Evolutionary conservation across 805 yeast species (phyloP).

Genomic region (Ogataea polymorpha): DNA sequence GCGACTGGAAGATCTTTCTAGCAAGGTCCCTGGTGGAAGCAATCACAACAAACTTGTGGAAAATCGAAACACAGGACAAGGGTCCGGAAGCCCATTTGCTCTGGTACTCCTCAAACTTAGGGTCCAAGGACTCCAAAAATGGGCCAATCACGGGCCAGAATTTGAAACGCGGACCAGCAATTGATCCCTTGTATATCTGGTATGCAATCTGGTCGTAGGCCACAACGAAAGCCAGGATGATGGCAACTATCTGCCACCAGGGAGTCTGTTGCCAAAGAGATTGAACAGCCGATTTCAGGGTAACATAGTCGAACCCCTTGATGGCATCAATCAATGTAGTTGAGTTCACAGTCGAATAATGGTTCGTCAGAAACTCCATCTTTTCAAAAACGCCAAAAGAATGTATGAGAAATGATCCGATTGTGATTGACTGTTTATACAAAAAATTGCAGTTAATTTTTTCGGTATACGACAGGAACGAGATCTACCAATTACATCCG

Average conservation of each 20-base stretch:
- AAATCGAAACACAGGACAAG: slow-evolving; percentile 92
- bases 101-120: slow-evolving; percentile 89
- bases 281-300: slow-evolving; percentile 3
- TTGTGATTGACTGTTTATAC: slow-evolving; percentile 7
- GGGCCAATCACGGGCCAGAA: slow-evolving; percentile 97
- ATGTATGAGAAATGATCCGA: not conserved
- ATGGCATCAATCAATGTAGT: slow-evolving; percentile 7
- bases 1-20: slow-evolving; percentile 80
- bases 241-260: slow-evolving; percentile 52
- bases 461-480: slow-evolving; percentile 9
- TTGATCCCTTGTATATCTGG: slow-evolving; percentile 74
- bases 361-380: slow-evolving; percentile 21
- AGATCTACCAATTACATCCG: not conserved
- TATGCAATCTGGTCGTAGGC: slow-evolving; percentile 77
- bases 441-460: slow-evolving; percentile 9
- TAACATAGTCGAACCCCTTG: slow-evolving; percentile 6
- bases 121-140: slow-evolving; percentile 88
- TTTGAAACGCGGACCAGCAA: slow-evolving; percentile 87
- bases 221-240: slow-evolving; percentile 46
- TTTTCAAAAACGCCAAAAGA: slow-evolving; percentile 1
- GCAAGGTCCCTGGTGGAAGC: slow-evolving; percentile 87
- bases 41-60: slow-evolving; percentile 96
- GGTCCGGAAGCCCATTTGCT: slow-evolving; percentile 96
- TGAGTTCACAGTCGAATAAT: slow-evolving; percentile 8
- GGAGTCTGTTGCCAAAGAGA: slow-evolving; percentile 32